Conservation (phyloP, 208 protist species). For the Tritrichomonas foetus region DNA sequence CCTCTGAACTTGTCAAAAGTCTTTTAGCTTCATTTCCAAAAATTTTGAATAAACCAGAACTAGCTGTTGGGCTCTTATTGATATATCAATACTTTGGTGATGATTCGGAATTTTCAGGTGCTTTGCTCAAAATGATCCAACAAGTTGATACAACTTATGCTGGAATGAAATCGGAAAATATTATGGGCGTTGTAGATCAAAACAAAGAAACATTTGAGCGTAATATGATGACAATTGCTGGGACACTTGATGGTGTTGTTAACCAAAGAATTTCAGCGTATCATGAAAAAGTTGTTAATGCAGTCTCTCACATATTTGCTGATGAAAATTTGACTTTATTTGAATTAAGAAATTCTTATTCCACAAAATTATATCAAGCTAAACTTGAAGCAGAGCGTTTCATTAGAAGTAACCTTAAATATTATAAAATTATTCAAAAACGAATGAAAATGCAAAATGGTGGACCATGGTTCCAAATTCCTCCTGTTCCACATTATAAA, state of each 20-base stretch:
- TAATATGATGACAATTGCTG: too few relatives aligned
- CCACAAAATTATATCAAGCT: too few relatives aligned
- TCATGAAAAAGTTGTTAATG: too few relatives aligned
- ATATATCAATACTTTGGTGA: background rate
- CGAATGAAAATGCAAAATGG: background rate
- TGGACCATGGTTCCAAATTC: background rate
- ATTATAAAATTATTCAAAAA: background rate
- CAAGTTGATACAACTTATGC: background rate
- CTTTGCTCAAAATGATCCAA: background rate
- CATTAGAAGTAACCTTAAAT: background rate
- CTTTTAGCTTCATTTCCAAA: background rate
- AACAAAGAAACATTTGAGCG: too few relatives aligned
- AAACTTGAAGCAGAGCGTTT: background rate
- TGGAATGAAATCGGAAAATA: too few relatives aligned
- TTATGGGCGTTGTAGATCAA: too few relatives aligned
- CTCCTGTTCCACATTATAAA: background rate
- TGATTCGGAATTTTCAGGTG: background rate
- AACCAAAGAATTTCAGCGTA: too few relatives aligned
- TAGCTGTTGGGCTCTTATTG: background rate
- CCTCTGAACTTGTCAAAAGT: background rate
- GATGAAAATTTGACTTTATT: too few relatives aligned
- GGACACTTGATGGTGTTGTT: too few relatives aligned
- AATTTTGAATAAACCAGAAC: background rate
- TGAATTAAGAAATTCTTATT: too few relatives aligned
- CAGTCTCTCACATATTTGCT: too few relatives aligned